Evolutionary conservation across 2,329 filamentous ascomycete genomes (phyloP).

Genomic region (Xylariaceae sp.): DNA sequence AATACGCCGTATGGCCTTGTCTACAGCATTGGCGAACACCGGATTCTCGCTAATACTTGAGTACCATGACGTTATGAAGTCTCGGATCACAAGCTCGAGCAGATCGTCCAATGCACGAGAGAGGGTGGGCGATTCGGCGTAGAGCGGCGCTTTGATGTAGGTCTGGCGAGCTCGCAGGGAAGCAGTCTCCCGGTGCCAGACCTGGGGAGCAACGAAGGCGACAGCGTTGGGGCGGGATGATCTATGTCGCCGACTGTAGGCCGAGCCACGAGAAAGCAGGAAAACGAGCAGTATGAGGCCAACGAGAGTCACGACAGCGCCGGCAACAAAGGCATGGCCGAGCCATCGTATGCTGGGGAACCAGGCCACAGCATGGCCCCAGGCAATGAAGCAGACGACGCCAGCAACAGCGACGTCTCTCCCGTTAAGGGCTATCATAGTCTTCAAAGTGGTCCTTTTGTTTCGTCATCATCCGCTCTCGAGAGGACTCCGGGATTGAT

Average conservation of each 20-base stretch:
- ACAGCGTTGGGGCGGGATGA: constrained; percentile 40
- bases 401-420: constrained; percentile 65
- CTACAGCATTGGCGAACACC: constrained; percentile 79
- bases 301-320: constrained; percentile 53
- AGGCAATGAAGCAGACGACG: constrained; percentile 72
- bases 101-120: constrained; percentile 76
- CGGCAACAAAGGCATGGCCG: constrained; percentile 75
- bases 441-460: constrained; percentile 33
- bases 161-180: constrained; percentile 59
- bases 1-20: constrained; percentile 69
- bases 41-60: constrained; percentile 74
- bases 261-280: constrained; percentile 53
- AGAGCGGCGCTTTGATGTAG: constrained; percentile 66
- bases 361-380: constrained; percentile 81
- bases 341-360: constrained; percentile 77
- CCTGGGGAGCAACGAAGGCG: constrained; percentile 55
- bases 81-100: constrained; percentile 68
- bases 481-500: background rate
- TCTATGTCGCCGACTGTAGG: constrained; percentile 38
- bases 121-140: constrained; percentile 68
- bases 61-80: constrained; percentile 90
- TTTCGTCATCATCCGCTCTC: constrained; percentile 33
- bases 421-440: constrained; percentile 63
- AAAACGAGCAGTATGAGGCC: constrained; percentile 54
- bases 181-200: constrained; percentile 67